phyloP scores from a whole-genome alignment of 371 early-diverging fungal species.

The Apophysomyces variabilis region DNA sequence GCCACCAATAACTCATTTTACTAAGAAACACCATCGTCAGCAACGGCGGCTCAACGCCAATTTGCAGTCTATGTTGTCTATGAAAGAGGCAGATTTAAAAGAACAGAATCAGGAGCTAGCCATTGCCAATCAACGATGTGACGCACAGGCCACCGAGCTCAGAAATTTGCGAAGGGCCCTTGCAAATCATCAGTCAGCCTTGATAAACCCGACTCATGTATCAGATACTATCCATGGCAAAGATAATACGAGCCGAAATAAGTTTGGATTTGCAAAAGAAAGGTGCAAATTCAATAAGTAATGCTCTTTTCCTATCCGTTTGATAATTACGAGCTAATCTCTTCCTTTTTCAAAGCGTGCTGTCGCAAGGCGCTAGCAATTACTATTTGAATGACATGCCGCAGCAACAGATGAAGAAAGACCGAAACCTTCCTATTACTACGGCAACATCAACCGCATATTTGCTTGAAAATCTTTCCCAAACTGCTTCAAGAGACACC shows the following conservation, averaged over 20 bases:
- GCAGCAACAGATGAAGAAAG: not conserved
- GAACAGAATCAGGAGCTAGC: conserved; percentile 28
- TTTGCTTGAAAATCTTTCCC: not conserved
- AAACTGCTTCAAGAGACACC: not conserved
- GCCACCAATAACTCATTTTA: not conserved
- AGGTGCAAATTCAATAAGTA: not conserved
- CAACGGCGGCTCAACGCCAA: conserved; percentile 22
- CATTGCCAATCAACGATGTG: conserved; percentile 23
- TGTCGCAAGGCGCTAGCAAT: not conserved
- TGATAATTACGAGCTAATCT: not conserved
- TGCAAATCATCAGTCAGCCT: conserved; percentile 13
- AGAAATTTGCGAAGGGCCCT: conserved; percentile 15
- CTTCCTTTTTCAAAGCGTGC: not conserved
- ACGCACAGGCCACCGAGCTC: conserved; percentile 26
- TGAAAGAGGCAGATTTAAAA: conserved; percentile 36
- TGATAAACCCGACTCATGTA: not conserved
- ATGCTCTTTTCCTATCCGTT: not conserved
- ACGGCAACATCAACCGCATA: not conserved
- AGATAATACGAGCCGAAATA: not conserved
- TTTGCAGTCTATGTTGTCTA: conserved; percentile 31
- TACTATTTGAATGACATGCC: not conserved
- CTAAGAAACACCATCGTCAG: conserved; percentile 12
- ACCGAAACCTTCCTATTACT: not conserved
- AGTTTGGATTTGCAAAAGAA: not conserved
- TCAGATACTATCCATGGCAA: not conserved